phyloP scores from a whole-genome alignment of 768 basidiomycete genomes.

The Galerina sulciceps region DNA sequence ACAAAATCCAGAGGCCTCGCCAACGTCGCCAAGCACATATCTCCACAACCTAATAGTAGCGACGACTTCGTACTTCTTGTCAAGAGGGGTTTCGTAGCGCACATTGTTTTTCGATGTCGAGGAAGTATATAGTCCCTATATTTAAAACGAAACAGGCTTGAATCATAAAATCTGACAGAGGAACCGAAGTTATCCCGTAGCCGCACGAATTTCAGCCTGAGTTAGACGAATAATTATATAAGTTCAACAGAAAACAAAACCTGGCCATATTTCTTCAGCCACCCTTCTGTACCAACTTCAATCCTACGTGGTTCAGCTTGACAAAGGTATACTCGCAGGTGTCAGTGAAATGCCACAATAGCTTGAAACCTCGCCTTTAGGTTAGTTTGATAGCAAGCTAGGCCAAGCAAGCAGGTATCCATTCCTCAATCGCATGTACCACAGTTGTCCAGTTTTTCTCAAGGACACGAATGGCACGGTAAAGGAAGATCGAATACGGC shows the following conservation, averaged over 20 bases:
- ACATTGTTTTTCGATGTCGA: not conserved
- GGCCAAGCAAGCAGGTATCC: not conserved
- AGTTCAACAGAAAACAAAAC: not conserved
- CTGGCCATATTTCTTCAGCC: conserved; percentile 4
- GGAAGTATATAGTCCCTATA: not conserved
- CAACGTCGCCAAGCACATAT: conserved; percentile 8
- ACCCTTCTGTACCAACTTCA: not conserved
- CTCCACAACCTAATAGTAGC: conserved; percentile 12
- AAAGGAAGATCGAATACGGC: not conserved
- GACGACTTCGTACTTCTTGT: conserved; percentile 13
- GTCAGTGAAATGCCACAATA: not conserved
- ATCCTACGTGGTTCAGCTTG: not conserved
- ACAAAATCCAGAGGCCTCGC: conserved; percentile 8
- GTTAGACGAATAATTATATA: not conserved
- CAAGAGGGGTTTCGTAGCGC: not conserved
- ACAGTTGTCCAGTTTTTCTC: not conserved
- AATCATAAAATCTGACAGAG: not conserved
- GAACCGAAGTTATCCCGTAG: conserved; percentile 1
- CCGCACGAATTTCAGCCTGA: not conserved
- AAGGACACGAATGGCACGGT: not conserved
- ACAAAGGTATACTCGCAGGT: not conserved
- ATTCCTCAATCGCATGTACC: not conserved
- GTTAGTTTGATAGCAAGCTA: not conserved
- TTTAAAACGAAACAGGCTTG: conserved; percentile 4
- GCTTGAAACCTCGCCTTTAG: not conserved